Conservation (phyloP, 2,329 filamentous ascomycete species). For the Cercospora zeae-maydis region DNA sequence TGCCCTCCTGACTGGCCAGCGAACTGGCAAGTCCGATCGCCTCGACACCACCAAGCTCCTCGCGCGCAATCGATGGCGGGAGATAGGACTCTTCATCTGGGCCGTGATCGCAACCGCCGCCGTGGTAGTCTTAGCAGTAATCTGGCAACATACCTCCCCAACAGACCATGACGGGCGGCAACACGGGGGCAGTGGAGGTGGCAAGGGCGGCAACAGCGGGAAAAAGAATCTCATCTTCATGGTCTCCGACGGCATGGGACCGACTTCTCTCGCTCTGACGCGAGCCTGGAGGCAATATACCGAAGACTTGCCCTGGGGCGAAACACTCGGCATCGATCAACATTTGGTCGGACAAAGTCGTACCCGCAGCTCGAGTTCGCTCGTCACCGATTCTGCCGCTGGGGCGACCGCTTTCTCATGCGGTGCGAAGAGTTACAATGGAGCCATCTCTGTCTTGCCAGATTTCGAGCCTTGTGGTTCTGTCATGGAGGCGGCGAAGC, state of each 20-base stretch:
- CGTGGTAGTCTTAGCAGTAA: slow-evolving; percentile 75
- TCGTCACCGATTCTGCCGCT: slow-evolving; percentile 95
- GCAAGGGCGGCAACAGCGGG: slow-evolving; percentile 38
- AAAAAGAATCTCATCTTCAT: slow-evolving; percentile 98
- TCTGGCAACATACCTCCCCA: slow-evolving; percentile 60
- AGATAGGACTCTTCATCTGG: slow-evolving; percentile 76
- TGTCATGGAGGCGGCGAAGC: slow-evolving; percentile 88
- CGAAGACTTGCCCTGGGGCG: slow-evolving; percentile 66
- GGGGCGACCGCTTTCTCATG: slow-evolving; percentile 96
- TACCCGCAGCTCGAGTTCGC: slow-evolving; percentile 75
- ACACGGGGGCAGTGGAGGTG: background rate
- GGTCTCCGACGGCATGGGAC: slow-evolving; percentile 98
- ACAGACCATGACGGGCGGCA: slow-evolving; percentile 3
- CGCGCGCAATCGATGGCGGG: slow-evolving; percentile 55
- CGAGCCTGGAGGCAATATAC: slow-evolving; percentile 79
- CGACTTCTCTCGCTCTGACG: slow-evolving; percentile 81
- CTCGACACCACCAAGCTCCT: slow-evolving; percentile 43
- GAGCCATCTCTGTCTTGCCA: slow-evolving; percentile 85
- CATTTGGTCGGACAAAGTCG: slow-evolving; percentile 88
- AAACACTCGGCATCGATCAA: slow-evolving; percentile 76
- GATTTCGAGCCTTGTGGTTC: slow-evolving; percentile 86
- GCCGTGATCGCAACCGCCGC: slow-evolving; percentile 73
- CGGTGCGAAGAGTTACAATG: slow-evolving; percentile 91
- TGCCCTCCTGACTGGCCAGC: slow-evolving; percentile 57
- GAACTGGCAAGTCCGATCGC: slow-evolving; percentile 27